Conservation (phyloP, 768 basidiomycete species). For the Suillus bovinus region DNA sequence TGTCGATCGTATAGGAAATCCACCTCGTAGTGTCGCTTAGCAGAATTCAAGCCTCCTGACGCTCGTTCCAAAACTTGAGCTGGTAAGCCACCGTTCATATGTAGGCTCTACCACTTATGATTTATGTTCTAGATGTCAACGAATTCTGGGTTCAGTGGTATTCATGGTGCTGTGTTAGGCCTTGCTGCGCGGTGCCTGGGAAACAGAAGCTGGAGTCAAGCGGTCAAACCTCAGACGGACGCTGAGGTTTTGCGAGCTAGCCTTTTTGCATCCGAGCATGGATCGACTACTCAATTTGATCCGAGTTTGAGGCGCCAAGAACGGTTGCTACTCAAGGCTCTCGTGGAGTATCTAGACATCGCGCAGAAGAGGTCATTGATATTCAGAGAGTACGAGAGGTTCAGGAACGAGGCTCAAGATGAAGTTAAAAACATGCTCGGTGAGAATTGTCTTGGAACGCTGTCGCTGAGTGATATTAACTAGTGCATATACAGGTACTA, state of each 20-base stretch:
- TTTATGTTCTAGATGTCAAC: conserved; percentile 44
- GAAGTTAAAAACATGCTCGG: too few relatives aligned
- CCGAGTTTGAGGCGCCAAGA: conserved; percentile 55
- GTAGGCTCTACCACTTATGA: not conserved
- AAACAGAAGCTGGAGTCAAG: conserved; percentile 54
- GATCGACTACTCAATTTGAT: conserved; percentile 59
- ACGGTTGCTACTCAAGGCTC: conserved; percentile 55
- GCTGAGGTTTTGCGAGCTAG: conserved; percentile 58
- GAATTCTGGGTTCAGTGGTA: conserved; percentile 79
- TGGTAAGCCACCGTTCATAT: conserved; percentile 51
- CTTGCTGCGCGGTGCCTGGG: conserved; percentile 74
- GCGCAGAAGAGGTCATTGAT: too few relatives aligned
- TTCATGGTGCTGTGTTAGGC: conserved; percentile 77
- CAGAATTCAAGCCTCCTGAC: conserved; percentile 65
- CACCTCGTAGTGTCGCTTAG: conserved; percentile 77
- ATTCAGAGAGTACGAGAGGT: too few relatives aligned
- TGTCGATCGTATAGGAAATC: conserved; percentile 75
- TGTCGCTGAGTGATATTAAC: too few relatives aligned
- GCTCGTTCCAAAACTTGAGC: conserved; percentile 70
- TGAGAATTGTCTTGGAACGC: too few relatives aligned
- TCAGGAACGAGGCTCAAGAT: too few relatives aligned
- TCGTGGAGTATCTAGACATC: conserved; percentile 44
- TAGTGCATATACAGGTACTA: too few relatives aligned
- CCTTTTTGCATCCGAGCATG: conserved; percentile 54
- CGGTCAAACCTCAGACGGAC: conserved; percentile 65